These are phyloP conservation scores for Dactylellina drechsleri DNA, from an alignment of 2,329 filamentous ascomycete genomes.

Conservation along the genomic window DNA sequence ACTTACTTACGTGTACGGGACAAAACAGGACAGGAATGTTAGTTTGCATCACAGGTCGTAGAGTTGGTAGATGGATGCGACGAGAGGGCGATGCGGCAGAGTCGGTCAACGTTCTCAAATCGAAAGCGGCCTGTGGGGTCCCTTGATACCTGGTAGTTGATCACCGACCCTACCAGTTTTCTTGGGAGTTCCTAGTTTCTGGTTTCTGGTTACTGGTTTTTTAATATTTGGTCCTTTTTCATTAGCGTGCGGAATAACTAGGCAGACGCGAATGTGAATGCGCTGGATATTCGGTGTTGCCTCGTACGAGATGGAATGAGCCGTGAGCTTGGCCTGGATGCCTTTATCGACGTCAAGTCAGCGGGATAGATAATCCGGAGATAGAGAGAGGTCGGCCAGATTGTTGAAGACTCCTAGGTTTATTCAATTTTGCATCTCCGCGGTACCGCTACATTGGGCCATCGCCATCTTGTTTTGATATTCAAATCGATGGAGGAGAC, in stretches of 20 bases:
- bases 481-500: no score
- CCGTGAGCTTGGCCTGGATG: background rate
- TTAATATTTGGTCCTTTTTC: no score
- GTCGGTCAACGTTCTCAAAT: constrained; percentile 17
- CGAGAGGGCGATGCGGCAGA: constrained; percentile 10
- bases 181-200: no score
- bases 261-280: constrained; percentile 23
- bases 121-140: constrained; percentile 10
- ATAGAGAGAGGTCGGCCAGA: background rate
- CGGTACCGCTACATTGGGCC: background rate
- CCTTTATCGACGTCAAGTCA: background rate
- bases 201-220: no score
- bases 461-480: no score
- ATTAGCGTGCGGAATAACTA: background rate
- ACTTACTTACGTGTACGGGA: no score
- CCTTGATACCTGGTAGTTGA: no score
- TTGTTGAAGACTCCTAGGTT: background rate
- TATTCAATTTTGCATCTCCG: background rate
- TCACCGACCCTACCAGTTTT: no score
- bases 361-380: constrained; percentile 4
- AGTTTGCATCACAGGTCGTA: background rate
- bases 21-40: constrained; percentile 6
- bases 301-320: constrained; percentile 28
- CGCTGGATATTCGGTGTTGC: no score
- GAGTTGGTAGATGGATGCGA: background rate